Evolutionary conservation across 371 early-diverging fungal genomes (phyloP).

Genomic region (Rhizopus arrhizus): DNA sequence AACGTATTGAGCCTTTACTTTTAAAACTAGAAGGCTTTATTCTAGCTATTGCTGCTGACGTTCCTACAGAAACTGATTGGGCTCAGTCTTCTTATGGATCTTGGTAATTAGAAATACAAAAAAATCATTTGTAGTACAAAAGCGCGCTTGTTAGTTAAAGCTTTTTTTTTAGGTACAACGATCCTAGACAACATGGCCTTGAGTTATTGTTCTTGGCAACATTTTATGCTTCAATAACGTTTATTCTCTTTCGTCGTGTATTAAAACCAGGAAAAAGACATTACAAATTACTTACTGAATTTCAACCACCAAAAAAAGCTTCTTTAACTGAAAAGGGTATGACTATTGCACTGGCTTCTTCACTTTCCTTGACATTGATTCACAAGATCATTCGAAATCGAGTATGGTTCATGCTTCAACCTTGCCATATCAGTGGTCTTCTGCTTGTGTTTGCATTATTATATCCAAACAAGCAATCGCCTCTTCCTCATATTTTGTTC

Average conservation of each 20-base stretch:
- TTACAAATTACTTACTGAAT: constrained; percentile 39
- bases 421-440: constrained; percentile 66
- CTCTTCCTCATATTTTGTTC: constrained; percentile 56
- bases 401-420: constrained; percentile 61
- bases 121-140: constrained; percentile 10
- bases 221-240: constrained; percentile 43
- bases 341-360: constrained; percentile 41
- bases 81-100: constrained; percentile 56
- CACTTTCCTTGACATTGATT: constrained; percentile 48
- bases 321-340: constrained; percentile 51
- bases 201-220: constrained; percentile 56
- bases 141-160: constrained; percentile 21
- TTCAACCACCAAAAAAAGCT: constrained; percentile 37
- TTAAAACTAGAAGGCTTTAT: constrained; percentile 39
- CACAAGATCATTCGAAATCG: constrained; percentile 58
- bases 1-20: constrained; percentile 31
- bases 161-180: constrained; percentile 51
- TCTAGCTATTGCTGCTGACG: constrained; percentile 51
- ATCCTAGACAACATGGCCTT: constrained; percentile 62
- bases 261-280: constrained; percentile 43
- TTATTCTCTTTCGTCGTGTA: constrained; percentile 50
- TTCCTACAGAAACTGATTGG: constrained; percentile 64
- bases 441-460: constrained; percentile 53
- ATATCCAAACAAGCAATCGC: constrained; percentile 49
- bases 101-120: constrained; percentile 43